Percentiles rank a stretch among this genome's conserved stretches.
phyloP scores from a whole-genome alignment of 176 grass and related monocot genomes.

The Alloteropsis semialata region DNA sequence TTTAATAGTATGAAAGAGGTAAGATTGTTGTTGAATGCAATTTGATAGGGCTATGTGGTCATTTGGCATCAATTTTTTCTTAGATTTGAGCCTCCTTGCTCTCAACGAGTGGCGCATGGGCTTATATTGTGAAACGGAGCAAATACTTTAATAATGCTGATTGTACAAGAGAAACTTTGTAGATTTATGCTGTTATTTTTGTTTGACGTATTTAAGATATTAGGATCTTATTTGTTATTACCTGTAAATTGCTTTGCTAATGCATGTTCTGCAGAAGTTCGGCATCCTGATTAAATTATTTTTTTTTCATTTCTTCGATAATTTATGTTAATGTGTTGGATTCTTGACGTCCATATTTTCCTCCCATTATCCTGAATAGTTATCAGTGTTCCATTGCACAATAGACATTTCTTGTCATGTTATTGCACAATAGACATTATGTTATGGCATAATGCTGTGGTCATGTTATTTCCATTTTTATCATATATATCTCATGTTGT shows the following conservation, averaged over 20 bases:
- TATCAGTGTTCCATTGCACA: not conserved
- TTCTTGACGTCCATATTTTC: not conserved
- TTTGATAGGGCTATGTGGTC: not conserved
- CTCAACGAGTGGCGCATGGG: not conserved
- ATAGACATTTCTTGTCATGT: constrained; percentile 12
- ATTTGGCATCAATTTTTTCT: not conserved
- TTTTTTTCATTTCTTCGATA: not conserved
- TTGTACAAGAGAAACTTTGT: not conserved
- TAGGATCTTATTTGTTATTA: not conserved
- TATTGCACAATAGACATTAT: no score
- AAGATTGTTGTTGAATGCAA: not conserved
- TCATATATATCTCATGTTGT: not conserved
- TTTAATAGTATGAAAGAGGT: not conserved
- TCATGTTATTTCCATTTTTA: not conserved
- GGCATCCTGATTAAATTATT: no score
- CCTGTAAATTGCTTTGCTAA: not conserved
- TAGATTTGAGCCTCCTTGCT: not conserved
- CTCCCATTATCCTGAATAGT: not conserved
- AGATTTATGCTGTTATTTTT: not conserved
- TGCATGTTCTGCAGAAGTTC: not conserved
- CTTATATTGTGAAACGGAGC: not conserved
- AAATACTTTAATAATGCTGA: not conserved
- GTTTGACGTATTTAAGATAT: not conserved
- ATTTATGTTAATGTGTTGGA: not conserved
- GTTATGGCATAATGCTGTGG: not conserved